Conservation (phyloP, 2,329 filamentous ascomycete species). For the Calonectria multiphialidica region DNA sequence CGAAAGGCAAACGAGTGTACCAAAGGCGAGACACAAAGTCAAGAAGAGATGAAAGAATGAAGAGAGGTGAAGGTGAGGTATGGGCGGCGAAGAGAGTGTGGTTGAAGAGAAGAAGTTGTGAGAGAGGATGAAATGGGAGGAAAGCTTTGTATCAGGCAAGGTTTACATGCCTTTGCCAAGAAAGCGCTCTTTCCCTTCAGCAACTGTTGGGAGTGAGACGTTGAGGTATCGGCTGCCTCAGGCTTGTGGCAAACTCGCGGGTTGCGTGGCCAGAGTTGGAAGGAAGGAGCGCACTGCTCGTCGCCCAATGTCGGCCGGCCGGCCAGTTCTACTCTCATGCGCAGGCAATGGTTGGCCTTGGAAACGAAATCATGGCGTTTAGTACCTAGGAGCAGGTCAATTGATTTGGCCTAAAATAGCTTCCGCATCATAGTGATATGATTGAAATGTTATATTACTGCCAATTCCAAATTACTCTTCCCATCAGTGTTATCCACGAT, state of each 20-base stretch:
- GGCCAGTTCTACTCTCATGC: background rate
- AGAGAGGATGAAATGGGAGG: conserved; percentile 28
- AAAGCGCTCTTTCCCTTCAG: conserved; percentile 36
- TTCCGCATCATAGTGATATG: background rate
- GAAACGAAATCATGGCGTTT: background rate
- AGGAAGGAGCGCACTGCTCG: conserved; percentile 26
- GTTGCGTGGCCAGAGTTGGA: conserved; percentile 25
- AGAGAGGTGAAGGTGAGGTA: conserved; percentile 21
- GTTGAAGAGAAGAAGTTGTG: conserved; percentile 29
- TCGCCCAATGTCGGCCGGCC: background rate
- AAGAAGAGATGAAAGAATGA: conserved; percentile 32
- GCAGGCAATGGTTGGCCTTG: background rate
- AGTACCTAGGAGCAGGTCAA: background rate
- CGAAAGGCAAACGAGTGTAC: conserved; percentile 22
- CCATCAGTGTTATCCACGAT: too few species aligned
- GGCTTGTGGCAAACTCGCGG: background rate
- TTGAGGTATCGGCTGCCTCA: conserved; percentile 21
- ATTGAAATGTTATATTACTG: background rate
- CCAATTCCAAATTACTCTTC: background rate
- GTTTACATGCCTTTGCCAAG: conserved; percentile 14
- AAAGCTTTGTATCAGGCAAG: conserved; percentile 14
- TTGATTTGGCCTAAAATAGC: background rate
- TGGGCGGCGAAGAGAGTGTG: conserved; percentile 26
- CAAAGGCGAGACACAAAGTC: conserved; percentile 22
- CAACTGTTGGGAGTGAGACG: conserved; percentile 34